Percentiles rank a stretch among this genome's conserved stretches.
Evolutionary conservation across 495 filamentous ascomycete genomes (phyloP).

Genomic region (Parathielavia appendiculata): DNA sequence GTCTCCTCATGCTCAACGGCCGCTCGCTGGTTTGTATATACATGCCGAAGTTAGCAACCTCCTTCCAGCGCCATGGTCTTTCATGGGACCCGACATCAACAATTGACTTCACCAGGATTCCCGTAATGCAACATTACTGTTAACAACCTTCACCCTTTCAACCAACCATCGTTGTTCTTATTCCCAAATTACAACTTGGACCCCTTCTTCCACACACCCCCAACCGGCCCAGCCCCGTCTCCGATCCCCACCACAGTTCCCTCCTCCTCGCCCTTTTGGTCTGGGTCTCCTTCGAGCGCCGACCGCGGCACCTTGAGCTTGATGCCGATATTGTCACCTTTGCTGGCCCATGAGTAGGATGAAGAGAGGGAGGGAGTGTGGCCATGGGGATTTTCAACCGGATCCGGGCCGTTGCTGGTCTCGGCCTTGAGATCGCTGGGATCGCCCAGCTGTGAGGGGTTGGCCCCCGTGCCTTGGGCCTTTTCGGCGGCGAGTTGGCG

Average conservation of each 20-base stretch:
- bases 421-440: slow-evolving; percentile 41
- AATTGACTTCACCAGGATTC: too few species aligned
- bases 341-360: too few species aligned
- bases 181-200: slow-evolving; percentile 12
- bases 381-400: not conserved
- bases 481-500: slow-evolving; percentile 34
- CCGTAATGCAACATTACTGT: not conserved
- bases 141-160: not conserved
- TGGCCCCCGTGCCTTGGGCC: slow-evolving; percentile 33
- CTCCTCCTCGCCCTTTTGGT: not conserved
- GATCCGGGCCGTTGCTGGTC: slow-evolving; percentile 24
- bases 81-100: too few species aligned
- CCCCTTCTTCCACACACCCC: slow-evolving; percentile 9
- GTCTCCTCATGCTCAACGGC: too few species aligned
- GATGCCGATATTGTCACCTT: not conserved
- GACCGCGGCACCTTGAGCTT: not conserved
- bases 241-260: slow-evolving; percentile 14
- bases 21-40: too few species aligned
- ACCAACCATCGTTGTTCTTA: slow-evolving; percentile 14
- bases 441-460: slow-evolving; percentile 40
- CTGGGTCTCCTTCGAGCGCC: slow-evolving; percentile 7
- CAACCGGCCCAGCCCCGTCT: slow-evolving; percentile 20
- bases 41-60: too few species aligned
- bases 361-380: too few species aligned
- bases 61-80: too few species aligned